Evolutionary conservation across 2,329 filamentous ascomycete genomes (phyloP).

Genomic region (Stachybotrys chlorohalonatus): DNA sequence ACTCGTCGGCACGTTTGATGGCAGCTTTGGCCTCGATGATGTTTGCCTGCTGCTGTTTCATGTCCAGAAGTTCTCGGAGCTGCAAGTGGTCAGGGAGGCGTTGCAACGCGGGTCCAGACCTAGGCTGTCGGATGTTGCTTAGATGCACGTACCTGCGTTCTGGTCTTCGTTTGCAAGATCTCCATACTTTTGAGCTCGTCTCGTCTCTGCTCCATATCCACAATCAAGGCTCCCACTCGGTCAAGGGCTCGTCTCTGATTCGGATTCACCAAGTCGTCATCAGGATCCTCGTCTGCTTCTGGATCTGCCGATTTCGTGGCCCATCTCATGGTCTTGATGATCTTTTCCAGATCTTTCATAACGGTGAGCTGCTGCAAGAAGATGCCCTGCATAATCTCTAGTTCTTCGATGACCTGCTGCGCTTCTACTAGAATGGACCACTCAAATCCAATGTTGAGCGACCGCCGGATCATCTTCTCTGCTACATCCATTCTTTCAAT

Average conservation of each 20-base stretch:
- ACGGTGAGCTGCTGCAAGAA: constrained; percentile 5
- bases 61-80: constrained; percentile 25
- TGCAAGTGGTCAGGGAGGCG: constrained; percentile 1
- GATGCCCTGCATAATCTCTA: constrained; percentile 10
- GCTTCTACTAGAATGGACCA: constrained; percentile 9
- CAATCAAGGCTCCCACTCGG: constrained; percentile 2
- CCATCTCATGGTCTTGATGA: constrained; percentile 4
- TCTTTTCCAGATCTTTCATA: constrained; percentile 7
- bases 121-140: neutral
- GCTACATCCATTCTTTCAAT: constrained; percentile 16
- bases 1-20: constrained; percentile 28
- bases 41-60: constrained; percentile 38
- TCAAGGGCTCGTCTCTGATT: constrained; percentile 6
- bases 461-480: constrained; percentile 10
- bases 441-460: constrained; percentile 9
- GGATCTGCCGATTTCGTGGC: neutral
- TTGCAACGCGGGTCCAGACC: neutral
- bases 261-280: neutral
- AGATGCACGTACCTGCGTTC: constrained; percentile 10
- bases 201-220: constrained; percentile 7
- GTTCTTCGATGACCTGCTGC: constrained; percentile 9
- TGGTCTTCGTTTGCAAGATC: constrained; percentile 14
- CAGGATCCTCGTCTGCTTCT: neutral
- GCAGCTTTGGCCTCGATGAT: constrained; percentile 35
- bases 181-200: constrained; percentile 16